Conservation (phyloP, 2,329 filamentous ascomycete species). For the Ambrosiella xylebori region DNA sequence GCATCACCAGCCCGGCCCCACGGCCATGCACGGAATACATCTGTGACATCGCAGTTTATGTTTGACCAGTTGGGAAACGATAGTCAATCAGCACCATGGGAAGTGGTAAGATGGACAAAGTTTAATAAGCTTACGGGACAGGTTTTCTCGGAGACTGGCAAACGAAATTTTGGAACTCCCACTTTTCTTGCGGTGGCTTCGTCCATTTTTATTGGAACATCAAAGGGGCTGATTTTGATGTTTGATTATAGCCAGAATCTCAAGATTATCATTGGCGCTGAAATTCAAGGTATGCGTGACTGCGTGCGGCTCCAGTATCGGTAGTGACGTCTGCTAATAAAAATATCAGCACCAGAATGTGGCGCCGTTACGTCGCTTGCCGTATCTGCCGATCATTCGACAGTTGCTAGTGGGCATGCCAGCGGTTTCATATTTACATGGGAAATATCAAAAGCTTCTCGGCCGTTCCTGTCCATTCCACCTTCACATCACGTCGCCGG, state of each 20-base stretch:
- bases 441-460: constrained; percentile 69
- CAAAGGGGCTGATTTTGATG: constrained; percentile 82
- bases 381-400: constrained; percentile 84
- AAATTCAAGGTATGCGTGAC: constrained; percentile 55
- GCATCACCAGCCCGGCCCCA: constrained; percentile 62
- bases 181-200: constrained; percentile 82
- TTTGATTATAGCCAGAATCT: constrained; percentile 96
- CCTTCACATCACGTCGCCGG: constrained; percentile 53
- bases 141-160: constrained; percentile 81
- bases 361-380: constrained; percentile 75
- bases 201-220: constrained; percentile 76
- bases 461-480: constrained; percentile 76
- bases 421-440: constrained; percentile 91
- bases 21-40: constrained; percentile 66
- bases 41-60: constrained; percentile 53
- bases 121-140: constrained; percentile 77
- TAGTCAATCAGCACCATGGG: constrained; percentile 71
- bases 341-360: constrained; percentile 58
- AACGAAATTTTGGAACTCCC: constrained; percentile 77
- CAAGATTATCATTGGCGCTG: constrained; percentile 83
- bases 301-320: neutral
- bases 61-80: constrained; percentile 48
- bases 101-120: constrained; percentile 91
- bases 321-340: neutral
- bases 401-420: constrained; percentile 75